Evolutionary conservation across 208 protist species (phyloP).

Genomic region (Leishmania amazonensis): DNA sequence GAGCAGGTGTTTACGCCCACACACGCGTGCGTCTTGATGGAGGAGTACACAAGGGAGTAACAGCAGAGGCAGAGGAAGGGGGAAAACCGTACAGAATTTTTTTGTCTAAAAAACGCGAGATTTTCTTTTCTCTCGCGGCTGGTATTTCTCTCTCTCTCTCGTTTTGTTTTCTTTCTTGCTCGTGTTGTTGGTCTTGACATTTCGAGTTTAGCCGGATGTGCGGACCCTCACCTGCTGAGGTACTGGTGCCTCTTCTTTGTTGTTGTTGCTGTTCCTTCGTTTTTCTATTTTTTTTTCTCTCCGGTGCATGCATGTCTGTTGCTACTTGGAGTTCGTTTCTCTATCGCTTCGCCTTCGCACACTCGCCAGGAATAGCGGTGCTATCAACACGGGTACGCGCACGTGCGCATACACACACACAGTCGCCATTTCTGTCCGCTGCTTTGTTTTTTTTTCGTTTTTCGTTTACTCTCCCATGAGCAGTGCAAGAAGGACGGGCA

Average conservation of each 20-base stretch:
- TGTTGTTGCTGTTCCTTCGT: not conserved
- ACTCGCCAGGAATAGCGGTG: not conserved
- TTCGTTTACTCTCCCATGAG: not conserved
- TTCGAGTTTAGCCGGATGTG: not conserved
- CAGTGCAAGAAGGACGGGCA: not conserved
- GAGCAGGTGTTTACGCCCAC: not conserved
- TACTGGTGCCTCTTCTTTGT: too few species aligned
- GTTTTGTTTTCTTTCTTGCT: too few species aligned
- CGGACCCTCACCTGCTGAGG: not conserved
- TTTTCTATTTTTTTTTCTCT: not conserved
- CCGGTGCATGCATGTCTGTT: not conserved
- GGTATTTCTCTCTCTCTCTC: not conserved
- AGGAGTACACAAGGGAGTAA: not conserved
- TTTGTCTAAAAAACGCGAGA: not conserved
- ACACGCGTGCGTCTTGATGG: not conserved
- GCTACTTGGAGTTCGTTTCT: not conserved
- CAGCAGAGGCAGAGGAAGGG: not conserved
- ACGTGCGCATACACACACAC: not conserved
- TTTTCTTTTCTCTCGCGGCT: not conserved
- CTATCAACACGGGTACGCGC: not conserved
- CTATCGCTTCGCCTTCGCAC: not conserved
- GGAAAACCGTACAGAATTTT: not conserved
- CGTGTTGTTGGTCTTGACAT: not conserved
- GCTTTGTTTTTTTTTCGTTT: not conserved
- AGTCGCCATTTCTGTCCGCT: not conserved